Base-by-base conservation (phyloP, 2,329 filamentous ascomycete species). In the Cladobotryum mycophilum region DNA sequence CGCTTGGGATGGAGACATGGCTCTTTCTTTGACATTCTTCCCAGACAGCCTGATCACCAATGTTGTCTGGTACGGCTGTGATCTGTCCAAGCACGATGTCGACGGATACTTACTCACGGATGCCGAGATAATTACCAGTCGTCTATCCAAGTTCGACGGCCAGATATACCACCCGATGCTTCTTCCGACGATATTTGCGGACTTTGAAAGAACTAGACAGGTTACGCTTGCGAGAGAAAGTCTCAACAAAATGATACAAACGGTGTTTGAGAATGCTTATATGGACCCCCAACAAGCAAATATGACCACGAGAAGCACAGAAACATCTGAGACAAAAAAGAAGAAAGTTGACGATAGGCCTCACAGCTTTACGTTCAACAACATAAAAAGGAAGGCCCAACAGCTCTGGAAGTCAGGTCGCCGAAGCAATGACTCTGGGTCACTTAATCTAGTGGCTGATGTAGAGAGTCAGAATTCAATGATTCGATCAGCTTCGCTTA, bases 191-290 rank as follows among this genome's bases (percentile, higher is more conserved):
- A 53, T 57, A 5, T 55, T 58, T 40, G 52, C 51, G 1, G 56
- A 58, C 33, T 38, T 57, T 4, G 56, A 58, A 30, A 46, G 56
- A 11, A 52, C 53, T 2, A 53, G 55, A 3, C 56, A 57, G 11
- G 30, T 53, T n/a, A 48, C 44, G 6, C 48, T 53, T 9, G 48
- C 53, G 15, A 43, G 53, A 5, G 17, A 25, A n/a, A 42, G 46
- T 3, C 34, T 50, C 12, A 15, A 33, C 12, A 20, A 51, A 11
- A 37, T 54, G 40, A 12, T 50, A 13, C 48, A 50, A 30, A 46
- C 7, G 11, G 40, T 45, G 20, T 33, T 50, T n/a, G 48, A 50
- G 11, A 50, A 45, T 18, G 25, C 25, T 30, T 30, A 30, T 11
- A 11, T 6, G 9, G 25, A 8, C 8, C 8, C 25, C 9, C 25